phyloP scores from a whole-genome alignment of 1,284 basidiomycete genomes.

The Hymenochaete sp. region DNA sequence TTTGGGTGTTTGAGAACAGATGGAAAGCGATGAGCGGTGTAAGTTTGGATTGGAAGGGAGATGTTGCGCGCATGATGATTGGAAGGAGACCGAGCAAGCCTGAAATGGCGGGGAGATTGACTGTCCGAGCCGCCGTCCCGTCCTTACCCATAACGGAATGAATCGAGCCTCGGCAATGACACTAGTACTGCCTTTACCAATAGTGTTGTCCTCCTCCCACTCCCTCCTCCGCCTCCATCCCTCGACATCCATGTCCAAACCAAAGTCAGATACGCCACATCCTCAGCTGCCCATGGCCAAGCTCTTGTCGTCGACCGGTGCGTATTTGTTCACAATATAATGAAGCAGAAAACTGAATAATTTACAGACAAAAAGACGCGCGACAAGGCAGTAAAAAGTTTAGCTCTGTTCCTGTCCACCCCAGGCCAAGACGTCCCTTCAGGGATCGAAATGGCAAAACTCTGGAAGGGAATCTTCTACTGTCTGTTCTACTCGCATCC shows the following conservation, averaged over 20 bases:
- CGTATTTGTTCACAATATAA: constrained; percentile 23
- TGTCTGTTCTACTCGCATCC: constrained; percentile 42
- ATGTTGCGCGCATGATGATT: no score
- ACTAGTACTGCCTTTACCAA: no score
- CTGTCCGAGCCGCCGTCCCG: no score
- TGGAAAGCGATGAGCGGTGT: no score
- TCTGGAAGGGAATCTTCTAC: constrained; percentile 98
- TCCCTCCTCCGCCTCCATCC: neutral
- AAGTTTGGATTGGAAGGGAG: no score
- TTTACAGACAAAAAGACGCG: constrained; percentile 75
- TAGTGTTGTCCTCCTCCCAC: no score
- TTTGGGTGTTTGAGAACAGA: no score
- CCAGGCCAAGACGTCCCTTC: constrained; percentile 48
- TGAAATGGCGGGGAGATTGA: no score
- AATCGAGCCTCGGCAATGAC: no score
- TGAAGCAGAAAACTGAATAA: constrained; percentile 24
- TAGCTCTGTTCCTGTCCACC: constrained; percentile 69
- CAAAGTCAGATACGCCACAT: constrained; percentile 19
- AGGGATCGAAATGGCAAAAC: constrained; percentile 75
- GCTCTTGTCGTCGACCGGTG: constrained; percentile 85
- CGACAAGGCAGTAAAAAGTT: constrained; percentile 78
- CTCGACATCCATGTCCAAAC: constrained; percentile 22
- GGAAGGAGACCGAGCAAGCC: no score
- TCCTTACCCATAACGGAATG: no score
- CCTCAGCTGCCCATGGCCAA: constrained; percentile 66